phyloP scores from a whole-genome alignment of 768 basidiomycete species.

The Chiua virens region DNA sequence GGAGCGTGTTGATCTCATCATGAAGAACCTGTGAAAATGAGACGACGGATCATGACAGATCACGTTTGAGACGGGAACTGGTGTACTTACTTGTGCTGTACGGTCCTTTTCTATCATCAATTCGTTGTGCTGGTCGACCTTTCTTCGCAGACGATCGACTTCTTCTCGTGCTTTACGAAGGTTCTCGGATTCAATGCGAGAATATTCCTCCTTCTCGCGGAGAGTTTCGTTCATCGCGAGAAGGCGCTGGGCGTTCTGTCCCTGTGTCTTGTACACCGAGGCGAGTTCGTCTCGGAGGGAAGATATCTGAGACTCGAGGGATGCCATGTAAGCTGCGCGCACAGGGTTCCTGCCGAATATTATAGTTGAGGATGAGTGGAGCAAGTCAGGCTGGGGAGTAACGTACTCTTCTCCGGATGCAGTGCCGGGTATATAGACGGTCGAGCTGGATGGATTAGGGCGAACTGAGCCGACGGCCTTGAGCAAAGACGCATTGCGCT shows the following conservation, averaged over 20 bases:
- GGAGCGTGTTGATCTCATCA: constrained; percentile 91
- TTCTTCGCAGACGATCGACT: constrained; percentile 62
- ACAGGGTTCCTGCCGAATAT: constrained; percentile 70
- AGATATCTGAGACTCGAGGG: constrained; percentile 92
- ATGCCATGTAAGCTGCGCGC: constrained; percentile 83
- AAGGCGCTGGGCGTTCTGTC: constrained; percentile 91
- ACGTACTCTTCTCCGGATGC: constrained; percentile 68
- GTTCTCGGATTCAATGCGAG: constrained; percentile 78
- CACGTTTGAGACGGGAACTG: background rate
- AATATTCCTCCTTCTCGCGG: constrained; percentile 88
- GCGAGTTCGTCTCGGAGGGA: constrained; percentile 90
- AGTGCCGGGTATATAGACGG: constrained; percentile 58
- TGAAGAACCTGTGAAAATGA: constrained; percentile 68
- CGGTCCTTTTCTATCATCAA: constrained; percentile 87
- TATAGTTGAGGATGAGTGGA: background rate
- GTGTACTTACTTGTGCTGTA: constrained; percentile 72
- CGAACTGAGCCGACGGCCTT: constrained; percentile 79
- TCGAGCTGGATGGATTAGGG: constrained; percentile 57
- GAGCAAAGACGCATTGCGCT: constrained; percentile 86
- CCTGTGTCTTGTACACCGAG: constrained; percentile 93
- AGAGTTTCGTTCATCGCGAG: constrained; percentile 94
- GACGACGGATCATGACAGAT: background rate
- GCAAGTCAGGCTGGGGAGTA: background rate
- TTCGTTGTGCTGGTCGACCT: constrained; percentile 82
- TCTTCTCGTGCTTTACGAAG: constrained; percentile 78